Base-by-base conservation (phyloP, 2,329 filamentous ascomycete species). In the Colletotrichum melonis region DNA sequence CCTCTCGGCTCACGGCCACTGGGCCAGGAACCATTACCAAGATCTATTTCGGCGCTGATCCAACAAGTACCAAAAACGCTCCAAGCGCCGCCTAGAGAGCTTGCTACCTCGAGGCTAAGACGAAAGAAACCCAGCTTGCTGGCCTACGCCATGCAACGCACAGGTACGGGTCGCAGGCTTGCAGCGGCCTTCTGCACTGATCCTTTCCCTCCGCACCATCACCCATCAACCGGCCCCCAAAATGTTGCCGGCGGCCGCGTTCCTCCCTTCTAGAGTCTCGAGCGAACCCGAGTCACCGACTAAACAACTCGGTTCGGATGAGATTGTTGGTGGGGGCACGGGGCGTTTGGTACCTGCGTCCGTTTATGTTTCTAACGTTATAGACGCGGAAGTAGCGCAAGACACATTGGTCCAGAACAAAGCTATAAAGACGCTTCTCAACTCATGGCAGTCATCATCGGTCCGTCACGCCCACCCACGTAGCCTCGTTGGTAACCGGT, bases 121-220 rank as follows among this genome's bases (percentile, higher is more conserved):
- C 63, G 12, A 63, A 62, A 66, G 16, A 63, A 63, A 63, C 49
- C 63, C 38, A 73, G 32, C 38, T 30, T n/a, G 59, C 32, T 55
- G 52, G 52, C 58, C 65, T 42, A 55, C 66, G 66, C 59, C 66
- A 56, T 73, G 66, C 32, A 64, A 26, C 66, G 66, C 66, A 73
- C 55, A 66, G 69, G 11, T 52, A 19, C 42, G 26, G 24, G 67
- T 22, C 58, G 26, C 59, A 28, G 54, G 54, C 59, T 22, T 65
- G 26, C 59, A 28, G 59, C 58, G 49, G 52, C 57, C 35, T 26
- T 54, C 42, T 59, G 70, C 70, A 72, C 38, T 73, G 70, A 60
- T 65, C 66, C 49, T 32, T 54, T 46, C 32, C 62, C 32, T 63
- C 58, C 49, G 35, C 49, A 42, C 35, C 28, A 69, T 49, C 60